These are phyloP conservation scores for Sporothrix pallida DNA, from an alignment of 2,329 filamentous ascomycete species.

Conservation along the genomic window DNA sequence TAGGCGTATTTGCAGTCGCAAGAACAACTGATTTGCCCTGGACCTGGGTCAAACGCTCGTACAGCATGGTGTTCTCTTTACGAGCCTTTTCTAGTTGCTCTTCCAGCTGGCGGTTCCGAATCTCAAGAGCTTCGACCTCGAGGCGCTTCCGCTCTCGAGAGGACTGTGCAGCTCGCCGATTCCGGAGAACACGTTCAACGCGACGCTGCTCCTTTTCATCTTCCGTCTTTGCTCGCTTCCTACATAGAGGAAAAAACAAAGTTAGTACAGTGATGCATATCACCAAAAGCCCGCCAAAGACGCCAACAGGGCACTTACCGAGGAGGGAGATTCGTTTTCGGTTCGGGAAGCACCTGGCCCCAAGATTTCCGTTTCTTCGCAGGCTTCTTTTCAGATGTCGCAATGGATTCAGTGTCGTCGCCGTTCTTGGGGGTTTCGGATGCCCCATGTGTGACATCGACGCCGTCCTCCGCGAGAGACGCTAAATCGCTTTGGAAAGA, in stretches of 20 bases:
- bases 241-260: constrained; percentile 43
- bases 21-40: constrained; percentile 53
- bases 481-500: constrained; percentile 11
- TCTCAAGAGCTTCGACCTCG: constrained; percentile 85
- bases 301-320: constrained; percentile 58
- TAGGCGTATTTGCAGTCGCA: constrained; percentile 49
- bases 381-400: constrained; percentile 67
- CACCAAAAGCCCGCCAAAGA: background rate
- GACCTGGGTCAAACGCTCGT: constrained; percentile 58
- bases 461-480: constrained; percentile 23
- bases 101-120: constrained; percentile 74
- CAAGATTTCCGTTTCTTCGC: constrained; percentile 97
- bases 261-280: background rate
- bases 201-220: constrained; percentile 98
- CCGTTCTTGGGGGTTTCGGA: background rate
- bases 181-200: constrained; percentile 95
- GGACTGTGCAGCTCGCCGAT: constrained; percentile 93
- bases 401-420: constrained; percentile 35
- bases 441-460: background rate
- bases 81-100: constrained; percentile 53
- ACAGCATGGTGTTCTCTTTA: constrained; percentile 54
- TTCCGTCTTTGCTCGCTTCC: constrained; percentile 97
- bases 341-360: constrained; percentile 95
- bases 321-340: constrained; percentile 93
- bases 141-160: constrained; percentile 90